Conservation (phyloP, 2,329 filamentous ascomycete genomes). For the Alternaria angustiovoidea region DNA sequence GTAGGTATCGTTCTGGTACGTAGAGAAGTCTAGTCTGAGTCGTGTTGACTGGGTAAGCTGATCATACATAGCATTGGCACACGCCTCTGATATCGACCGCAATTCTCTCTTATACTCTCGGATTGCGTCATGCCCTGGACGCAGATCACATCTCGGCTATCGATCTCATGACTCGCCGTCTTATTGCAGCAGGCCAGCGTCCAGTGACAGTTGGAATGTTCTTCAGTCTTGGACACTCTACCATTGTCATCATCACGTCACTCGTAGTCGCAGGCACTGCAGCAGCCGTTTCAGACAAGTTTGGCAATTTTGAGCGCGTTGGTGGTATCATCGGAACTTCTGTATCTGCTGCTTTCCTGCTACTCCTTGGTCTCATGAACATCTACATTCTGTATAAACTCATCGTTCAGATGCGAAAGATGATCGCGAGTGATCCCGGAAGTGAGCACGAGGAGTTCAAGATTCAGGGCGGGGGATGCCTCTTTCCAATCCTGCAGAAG, state of each 20-base stretch:
- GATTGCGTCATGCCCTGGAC: constrained; percentile 92
- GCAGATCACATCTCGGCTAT: constrained; percentile 95
- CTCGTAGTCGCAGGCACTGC: constrained; percentile 91
- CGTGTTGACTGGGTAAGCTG: not conserved
- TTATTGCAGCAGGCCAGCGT: constrained; percentile 83
- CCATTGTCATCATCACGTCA: constrained; percentile 89
- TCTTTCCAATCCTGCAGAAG: constrained; percentile 74
- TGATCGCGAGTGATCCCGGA: constrained; percentile 62
- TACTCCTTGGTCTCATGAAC: constrained; percentile 84
- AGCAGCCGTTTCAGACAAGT: constrained; percentile 80
- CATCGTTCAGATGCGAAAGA: constrained; percentile 69
- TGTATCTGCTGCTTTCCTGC: constrained; percentile 82
- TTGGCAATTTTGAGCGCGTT: constrained; percentile 79
- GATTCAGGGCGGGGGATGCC: constrained; percentile 78
- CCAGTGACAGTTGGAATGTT: constrained; percentile 94
- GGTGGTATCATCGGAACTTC: constrained; percentile 91
- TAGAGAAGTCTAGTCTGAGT: not conserved
- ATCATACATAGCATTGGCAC: constrained; percentile 39
- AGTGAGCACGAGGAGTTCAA: constrained; percentile 65
- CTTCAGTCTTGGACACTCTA: constrained; percentile 93
- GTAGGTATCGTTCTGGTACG: constrained; percentile 65
- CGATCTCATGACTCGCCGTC: constrained; percentile 89
- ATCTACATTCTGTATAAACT: constrained; percentile 84
- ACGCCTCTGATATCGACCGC: constrained; percentile 77
- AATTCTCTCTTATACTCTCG: constrained; percentile 85